phyloP scores from a whole-genome alignment of 2,329 filamentous ascomycete species.

The Aspergillus ochraceus region DNA sequence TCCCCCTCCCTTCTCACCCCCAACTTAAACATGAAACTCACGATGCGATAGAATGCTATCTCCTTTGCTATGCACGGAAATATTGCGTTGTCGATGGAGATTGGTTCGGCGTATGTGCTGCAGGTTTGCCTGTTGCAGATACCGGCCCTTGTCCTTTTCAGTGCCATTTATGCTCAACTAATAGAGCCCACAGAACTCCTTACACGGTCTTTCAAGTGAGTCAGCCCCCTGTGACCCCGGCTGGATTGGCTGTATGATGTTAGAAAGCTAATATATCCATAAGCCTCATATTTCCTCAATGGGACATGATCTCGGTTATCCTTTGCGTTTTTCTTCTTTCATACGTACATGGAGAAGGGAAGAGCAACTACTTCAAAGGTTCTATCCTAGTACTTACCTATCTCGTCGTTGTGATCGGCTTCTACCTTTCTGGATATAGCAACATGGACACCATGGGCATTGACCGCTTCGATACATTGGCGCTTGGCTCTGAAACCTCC shows the following conservation, averaged over 20 bases:
- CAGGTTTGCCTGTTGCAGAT: slow-evolving; percentile 96
- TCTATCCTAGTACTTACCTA: slow-evolving; percentile 93
- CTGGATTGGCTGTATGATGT: no score
- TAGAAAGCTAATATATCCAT: neutral
- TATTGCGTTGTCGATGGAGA: slow-evolving; percentile 98
- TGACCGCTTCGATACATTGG: slow-evolving; percentile 49
- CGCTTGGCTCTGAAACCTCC: slow-evolving; percentile 32
- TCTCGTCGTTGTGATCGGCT: slow-evolving; percentile 85
- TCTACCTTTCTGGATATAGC: slow-evolving; percentile 76
- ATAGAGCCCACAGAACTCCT: slow-evolving; percentile 55
- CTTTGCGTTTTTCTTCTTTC: slow-evolving; percentile 93
- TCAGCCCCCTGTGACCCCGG: neutral
- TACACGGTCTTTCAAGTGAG: slow-evolving; percentile 56
- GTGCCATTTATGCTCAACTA: slow-evolving; percentile 67
- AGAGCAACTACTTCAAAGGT: slow-evolving; percentile 99
- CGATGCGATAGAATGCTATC: slow-evolving; percentile 75
- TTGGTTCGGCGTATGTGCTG: slow-evolving; percentile 92
- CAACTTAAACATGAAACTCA: slow-evolving; percentile 5
- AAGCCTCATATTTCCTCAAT: slow-evolving; percentile 92
- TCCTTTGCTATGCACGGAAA: slow-evolving; percentile 99
- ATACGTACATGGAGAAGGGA: slow-evolving; percentile 97
- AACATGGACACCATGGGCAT: slow-evolving; percentile 52
- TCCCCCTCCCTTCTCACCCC: neutral
- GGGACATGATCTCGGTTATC: slow-evolving; percentile 98
- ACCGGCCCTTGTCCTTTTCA: slow-evolving; percentile 88